A percentile compares a stretch with the other conserved stretches of the same genome.
Evolutionary conservation across 2,329 filamentous ascomycete species (phyloP).

Genomic region (Pyricularia pennisetigena): DNA sequence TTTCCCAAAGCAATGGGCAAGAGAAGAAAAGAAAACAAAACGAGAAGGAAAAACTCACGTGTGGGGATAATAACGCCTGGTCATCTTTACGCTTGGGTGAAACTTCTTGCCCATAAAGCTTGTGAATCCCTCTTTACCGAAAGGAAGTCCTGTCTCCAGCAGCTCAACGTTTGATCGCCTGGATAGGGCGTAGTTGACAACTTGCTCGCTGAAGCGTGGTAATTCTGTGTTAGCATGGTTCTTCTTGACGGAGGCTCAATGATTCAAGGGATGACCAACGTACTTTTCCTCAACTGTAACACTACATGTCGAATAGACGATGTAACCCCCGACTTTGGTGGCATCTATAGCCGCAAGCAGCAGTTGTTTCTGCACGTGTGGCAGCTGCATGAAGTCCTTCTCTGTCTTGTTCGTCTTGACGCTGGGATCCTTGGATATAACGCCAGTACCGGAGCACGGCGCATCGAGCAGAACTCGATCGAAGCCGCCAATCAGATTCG

Average conservation of each 20-base stretch:
- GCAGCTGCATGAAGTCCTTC: constrained; percentile 85
- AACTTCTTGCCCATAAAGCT: constrained; percentile 88
- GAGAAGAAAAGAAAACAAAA: not conserved
- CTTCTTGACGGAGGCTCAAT: not conserved
- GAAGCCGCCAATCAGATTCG: constrained; percentile 88
- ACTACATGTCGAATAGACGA: constrained; percentile 95
- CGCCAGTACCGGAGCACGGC: constrained; percentile 91
- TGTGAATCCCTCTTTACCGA: constrained; percentile 88
- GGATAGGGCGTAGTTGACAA: constrained; percentile 79
- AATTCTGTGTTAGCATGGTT: constrained; percentile 2
- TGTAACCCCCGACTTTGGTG: constrained; percentile 85
- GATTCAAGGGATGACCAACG: constrained; percentile 5
- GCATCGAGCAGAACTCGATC: constrained; percentile 91
- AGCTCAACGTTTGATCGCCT: constrained; percentile 90
- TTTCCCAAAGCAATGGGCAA: not conserved
- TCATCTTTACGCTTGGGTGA: constrained; percentile 72
- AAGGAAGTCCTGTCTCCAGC: constrained; percentile 81
- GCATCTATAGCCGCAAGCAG: constrained; percentile 90
- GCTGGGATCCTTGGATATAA: constrained; percentile 92
- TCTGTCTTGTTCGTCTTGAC: constrained; percentile 99
- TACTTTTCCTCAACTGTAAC: constrained; percentile 79
- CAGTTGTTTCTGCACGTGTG: constrained; percentile 91
- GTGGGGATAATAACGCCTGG: constrained; percentile 81
- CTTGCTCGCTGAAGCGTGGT: constrained; percentile 13
- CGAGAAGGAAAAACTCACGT: constrained; percentile 24